These are phyloP conservation scores for Wickerhamomyces canadensis DNA, from an alignment of 805 yeast genomes.

Conservation along the genomic window DNA sequence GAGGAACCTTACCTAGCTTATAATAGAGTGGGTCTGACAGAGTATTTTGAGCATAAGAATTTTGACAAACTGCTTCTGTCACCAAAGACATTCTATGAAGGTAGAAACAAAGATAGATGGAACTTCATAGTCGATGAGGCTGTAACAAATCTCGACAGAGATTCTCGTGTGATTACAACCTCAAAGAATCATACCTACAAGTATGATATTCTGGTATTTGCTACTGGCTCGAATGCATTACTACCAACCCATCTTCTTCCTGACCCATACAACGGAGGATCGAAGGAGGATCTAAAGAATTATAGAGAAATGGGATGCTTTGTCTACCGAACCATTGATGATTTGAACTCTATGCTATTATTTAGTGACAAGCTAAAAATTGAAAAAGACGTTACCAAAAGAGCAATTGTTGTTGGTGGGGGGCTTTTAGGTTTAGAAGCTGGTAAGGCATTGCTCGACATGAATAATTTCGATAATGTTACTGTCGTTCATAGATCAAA, in stretches of 20 bases:
- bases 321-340: conserved; percentile 31
- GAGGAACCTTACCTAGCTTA: conserved; percentile 33
- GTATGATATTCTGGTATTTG: conserved; percentile 27
- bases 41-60: conserved; percentile 24
- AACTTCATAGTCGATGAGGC: conserved; percentile 20
- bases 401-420: conserved; percentile 31
- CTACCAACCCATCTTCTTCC: conserved; percentile 24
- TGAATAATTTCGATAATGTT: conserved; percentile 25
- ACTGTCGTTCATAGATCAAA: conserved; percentile 29
- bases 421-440: conserved; percentile 32
- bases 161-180: conserved; percentile 12
- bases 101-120: conserved; percentile 20
- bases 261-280: conserved; percentile 8
- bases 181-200: conserved; percentile 9
- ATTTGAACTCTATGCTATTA: conserved; percentile 25
- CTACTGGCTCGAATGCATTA: conserved; percentile 30
- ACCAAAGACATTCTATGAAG: conserved; percentile 22
- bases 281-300: conserved; percentile 6
- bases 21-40: conserved; percentile 32
- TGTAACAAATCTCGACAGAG: conserved; percentile 16
- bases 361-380: conserved; percentile 15
- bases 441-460: conserved; percentile 30
- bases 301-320: conserved; percentile 28
- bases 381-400: conserved; percentile 6
- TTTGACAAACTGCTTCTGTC: conserved; percentile 24